Conservation (phyloP, 2,329 filamentous ascomycete species). For the Aspergillus oerlinghausenensis region DNA sequence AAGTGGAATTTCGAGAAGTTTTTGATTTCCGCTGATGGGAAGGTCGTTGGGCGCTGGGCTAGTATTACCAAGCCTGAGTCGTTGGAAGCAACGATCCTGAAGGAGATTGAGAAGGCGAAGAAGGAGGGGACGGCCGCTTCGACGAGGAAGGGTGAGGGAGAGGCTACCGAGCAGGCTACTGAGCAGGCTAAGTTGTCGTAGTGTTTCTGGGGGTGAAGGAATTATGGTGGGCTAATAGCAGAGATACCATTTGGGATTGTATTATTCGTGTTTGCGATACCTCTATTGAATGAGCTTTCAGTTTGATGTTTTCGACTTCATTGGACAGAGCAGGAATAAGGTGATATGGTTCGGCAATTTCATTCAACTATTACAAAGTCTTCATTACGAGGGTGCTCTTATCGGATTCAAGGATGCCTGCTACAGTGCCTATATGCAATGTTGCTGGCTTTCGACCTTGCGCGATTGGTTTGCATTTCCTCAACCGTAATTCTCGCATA, state of each 20-base stretch:
- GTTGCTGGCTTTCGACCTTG: neutral
- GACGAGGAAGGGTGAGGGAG: constrained; percentile 5
- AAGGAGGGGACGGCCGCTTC: constrained; percentile 32
- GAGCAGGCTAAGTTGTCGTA: constrained; percentile 22
- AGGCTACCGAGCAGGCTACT: constrained; percentile 6
- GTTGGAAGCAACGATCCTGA: constrained; percentile 69
- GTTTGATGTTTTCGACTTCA: too few species aligned
- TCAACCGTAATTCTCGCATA: neutral
- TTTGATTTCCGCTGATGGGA: constrained; percentile 76
- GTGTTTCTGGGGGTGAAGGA: neutral
- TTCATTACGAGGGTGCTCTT: too few species aligned
- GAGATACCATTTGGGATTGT: constrained; percentile 8
- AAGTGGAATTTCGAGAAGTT: constrained; percentile 99
- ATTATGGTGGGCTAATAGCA: neutral
- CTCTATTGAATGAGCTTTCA: neutral
- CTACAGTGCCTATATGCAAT: too few species aligned
- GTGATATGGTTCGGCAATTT: too few species aligned
- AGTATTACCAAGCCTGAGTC: constrained; percentile 81
- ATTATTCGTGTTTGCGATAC: neutral
- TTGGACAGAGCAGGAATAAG: too few species aligned
- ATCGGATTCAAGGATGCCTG: too few species aligned
- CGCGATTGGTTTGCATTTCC: neutral
- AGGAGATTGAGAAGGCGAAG: constrained; percentile 61
- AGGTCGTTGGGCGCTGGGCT: constrained; percentile 81
- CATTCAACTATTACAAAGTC: too few species aligned